These are phyloP conservation scores for Vaccinium macrocarpon DNA, from an alignment of 148 eudicot species.

Conservation along the genomic window DNA sequence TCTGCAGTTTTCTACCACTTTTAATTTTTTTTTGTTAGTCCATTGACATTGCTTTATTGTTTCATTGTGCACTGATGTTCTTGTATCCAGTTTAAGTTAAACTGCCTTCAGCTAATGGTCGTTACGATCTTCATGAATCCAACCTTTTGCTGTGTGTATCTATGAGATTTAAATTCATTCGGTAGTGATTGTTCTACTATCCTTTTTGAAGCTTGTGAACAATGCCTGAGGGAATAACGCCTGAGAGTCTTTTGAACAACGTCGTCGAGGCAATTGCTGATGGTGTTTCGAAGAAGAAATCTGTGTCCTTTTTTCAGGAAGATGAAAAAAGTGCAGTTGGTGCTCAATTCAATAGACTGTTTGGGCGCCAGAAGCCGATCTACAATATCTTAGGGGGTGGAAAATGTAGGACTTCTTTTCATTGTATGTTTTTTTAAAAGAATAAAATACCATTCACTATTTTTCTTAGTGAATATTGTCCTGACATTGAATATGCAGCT, in stretches of 20 bases:
- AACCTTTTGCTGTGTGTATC: background rate
- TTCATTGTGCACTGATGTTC: background rate
- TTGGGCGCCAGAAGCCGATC: constrained; percentile 83
- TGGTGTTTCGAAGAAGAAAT: constrained; percentile 44
- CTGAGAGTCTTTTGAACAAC: constrained; percentile 74
- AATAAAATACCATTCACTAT: too few species aligned
- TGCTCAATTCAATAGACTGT: constrained; percentile 63
- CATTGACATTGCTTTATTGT: background rate
- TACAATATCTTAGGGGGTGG: constrained; percentile 91
- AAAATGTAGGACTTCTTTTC: constrained; percentile 43
- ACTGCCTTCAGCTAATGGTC: background rate
- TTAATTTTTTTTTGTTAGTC: background rate
- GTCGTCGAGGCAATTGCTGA: constrained; percentile 62
- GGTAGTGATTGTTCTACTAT: constrained; percentile 5
- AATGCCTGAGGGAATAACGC: constrained; percentile 74
- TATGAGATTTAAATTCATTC: background rate
- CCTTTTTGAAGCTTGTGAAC: constrained; percentile 14
- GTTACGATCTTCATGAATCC: background rate
- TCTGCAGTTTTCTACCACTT: background rate
- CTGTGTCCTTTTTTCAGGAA: constrained; percentile 41
- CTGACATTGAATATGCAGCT: constrained; percentile 44
- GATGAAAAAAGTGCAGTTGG: constrained; percentile 43
- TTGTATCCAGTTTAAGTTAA: background rate
- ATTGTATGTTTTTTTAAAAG: too few species aligned
- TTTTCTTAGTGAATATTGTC: background rate